Percentiles rank a stretch among this genome's conserved stretches.
Evolutionary conservation across 371 early-diverging fungal species (phyloP).

Genomic region (Paraphysoderma sedebokerense): DNA sequence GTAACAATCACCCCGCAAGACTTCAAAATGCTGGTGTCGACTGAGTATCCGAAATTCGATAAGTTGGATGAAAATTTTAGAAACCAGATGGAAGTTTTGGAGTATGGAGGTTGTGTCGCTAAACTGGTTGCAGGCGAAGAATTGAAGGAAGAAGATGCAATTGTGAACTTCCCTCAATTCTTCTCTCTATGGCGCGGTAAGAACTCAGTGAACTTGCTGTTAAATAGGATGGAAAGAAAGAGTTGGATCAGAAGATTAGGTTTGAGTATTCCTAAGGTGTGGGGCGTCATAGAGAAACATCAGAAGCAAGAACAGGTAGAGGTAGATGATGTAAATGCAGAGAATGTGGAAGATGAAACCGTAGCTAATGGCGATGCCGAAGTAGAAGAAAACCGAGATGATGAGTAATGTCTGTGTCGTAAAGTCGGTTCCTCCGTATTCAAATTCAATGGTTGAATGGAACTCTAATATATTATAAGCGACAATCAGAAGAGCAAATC

Average conservation of each 20-base stretch:
- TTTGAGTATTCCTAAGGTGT: neutral
- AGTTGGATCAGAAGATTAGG: slow-evolving; percentile 13
- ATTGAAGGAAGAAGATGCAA: slow-evolving; percentile 11
- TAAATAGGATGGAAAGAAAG: slow-evolving; percentile 48
- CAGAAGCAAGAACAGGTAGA: neutral
- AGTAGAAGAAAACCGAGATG: no score
- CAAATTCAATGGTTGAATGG: no score
- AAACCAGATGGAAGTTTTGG: neutral
- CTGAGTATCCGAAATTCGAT: slow-evolving; percentile 1
- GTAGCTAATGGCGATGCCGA: neutral
- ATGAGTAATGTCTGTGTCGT: no score
- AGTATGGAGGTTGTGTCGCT: slow-evolving; percentile 13
- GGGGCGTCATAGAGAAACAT: neutral
- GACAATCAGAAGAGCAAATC: no score
- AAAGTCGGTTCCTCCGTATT: no score
- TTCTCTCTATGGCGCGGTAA: slow-evolving; percentile 61
- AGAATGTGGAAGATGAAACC: neutral
- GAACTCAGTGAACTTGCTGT: slow-evolving; percentile 43
- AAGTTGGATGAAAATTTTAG: neutral
- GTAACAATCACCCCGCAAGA: slow-evolving; percentile 16
- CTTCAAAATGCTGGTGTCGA: neutral
- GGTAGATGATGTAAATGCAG: neutral
- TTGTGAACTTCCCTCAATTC: slow-evolving; percentile 21
- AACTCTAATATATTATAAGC: no score
- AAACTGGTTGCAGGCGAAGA: slow-evolving; percentile 14